phyloP scores from a whole-genome alignment of 768 basidiomycete genomes.

The Coprinellus aureogranulatus region DNA sequence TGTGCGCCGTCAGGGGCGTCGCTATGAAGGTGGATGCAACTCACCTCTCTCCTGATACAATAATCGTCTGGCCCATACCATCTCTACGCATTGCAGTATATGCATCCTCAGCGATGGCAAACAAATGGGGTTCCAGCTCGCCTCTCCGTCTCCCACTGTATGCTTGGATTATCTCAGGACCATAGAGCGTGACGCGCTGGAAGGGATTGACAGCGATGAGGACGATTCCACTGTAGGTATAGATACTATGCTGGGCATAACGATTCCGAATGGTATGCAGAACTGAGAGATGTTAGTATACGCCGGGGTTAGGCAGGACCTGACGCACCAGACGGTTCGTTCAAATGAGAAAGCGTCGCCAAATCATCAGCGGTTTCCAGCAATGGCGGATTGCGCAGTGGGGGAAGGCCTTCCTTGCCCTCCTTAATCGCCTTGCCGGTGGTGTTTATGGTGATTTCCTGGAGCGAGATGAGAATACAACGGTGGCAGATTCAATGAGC shows the following conservation, averaged over 20 bases:
- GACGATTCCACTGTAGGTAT: conserved; percentile 98
- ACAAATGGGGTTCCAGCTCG: conserved; percentile 95
- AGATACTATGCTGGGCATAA: conserved; percentile 96
- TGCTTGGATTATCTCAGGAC: conserved; percentile 94
- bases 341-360: conserved; percentile 95
- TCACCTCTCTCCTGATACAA: conserved; percentile 96
- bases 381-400: conserved; percentile 92
- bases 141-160: conserved; percentile 91
- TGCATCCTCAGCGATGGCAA: conserved; percentile 99
- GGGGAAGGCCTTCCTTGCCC: conserved; percentile 79
- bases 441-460: conserved; percentile 82
- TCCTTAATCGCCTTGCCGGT: conserved; percentile 78
- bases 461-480: conserved; percentile 9
- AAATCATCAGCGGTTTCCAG: conserved; percentile 97
- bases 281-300: conserved; percentile 48
- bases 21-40: conserved; percentile 21
- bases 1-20: conserved; percentile 31
- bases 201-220: conserved; percentile 99
- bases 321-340: conserved; percentile 92
- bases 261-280: conserved; percentile 96
- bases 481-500: conserved; percentile 14
- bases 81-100: conserved; percentile 96
- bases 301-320: too few species aligned
- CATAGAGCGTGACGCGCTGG: conserved; percentile 95
- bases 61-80: conserved; percentile 95